phyloP scores from a whole-genome alignment of 495 filamentous ascomycete genomes.

The Penicillium paradoxum region DNA sequence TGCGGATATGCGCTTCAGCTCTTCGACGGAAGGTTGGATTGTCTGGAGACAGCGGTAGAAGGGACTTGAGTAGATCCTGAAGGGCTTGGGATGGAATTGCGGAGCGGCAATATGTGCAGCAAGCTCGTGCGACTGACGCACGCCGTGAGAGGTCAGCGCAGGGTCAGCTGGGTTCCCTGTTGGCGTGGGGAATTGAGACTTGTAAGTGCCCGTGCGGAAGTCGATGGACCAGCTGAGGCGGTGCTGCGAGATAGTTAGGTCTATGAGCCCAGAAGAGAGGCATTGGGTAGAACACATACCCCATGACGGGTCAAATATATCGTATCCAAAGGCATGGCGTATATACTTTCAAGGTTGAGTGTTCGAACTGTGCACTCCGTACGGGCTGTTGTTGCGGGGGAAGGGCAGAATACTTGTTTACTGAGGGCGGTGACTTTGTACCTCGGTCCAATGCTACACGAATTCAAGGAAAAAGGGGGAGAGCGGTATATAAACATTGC shows the following conservation, averaged over 20 bases:
- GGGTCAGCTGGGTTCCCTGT: slow-evolving; percentile 84
- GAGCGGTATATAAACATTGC: not conserved
- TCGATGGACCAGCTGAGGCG: slow-evolving; percentile 86
- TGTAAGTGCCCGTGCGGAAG: slow-evolving; percentile 67
- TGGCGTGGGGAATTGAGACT: slow-evolving; percentile 61
- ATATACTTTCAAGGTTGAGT: not conserved
- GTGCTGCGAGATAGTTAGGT: slow-evolving; percentile 52
- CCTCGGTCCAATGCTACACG: slow-evolving; percentile 18
- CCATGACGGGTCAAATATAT: slow-evolving; percentile 87
- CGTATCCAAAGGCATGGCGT: slow-evolving; percentile 56
- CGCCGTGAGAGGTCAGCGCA: slow-evolving; percentile 79
- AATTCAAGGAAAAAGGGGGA: not conserved
- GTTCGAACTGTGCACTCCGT: not conserved
- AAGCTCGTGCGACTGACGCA: slow-evolving; percentile 77
- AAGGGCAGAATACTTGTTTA: slow-evolving; percentile 13
- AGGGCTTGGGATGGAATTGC: slow-evolving; percentile 60
- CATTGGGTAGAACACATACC: slow-evolving; percentile 47
- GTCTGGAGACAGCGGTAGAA: slow-evolving; percentile 95
- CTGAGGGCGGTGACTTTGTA: slow-evolving; percentile 16
- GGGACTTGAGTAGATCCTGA: slow-evolving; percentile 70
- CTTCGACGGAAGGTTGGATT: slow-evolving; percentile 61
- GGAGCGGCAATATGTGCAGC: slow-evolving; percentile 56
- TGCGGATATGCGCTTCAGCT: slow-evolving; percentile 34
- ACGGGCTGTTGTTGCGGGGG: slow-evolving; percentile 8
- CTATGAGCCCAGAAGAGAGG: slow-evolving; percentile 7